Evolutionary conservation across 257 asterid species (phyloP).

Genomic region (Linderniella brevidens): DNA sequence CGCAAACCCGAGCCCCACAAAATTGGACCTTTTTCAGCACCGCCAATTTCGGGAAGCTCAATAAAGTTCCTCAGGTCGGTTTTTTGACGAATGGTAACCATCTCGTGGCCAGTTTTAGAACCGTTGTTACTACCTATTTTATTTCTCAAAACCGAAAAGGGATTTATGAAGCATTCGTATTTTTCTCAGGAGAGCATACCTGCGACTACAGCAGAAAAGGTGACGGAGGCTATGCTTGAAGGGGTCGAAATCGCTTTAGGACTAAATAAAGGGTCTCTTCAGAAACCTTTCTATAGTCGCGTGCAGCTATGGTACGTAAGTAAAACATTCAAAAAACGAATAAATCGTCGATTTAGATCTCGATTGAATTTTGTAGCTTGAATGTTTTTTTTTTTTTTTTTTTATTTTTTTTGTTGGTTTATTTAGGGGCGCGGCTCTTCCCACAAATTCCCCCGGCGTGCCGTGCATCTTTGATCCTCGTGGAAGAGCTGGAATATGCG

Average conservation of each 20-base stretch:
- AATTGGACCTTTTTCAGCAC: slow-evolving; percentile 96
- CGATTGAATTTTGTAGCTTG: not conserved
- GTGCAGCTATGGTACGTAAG: slow-evolving; percentile 65
- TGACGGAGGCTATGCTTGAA: slow-evolving; percentile 68
- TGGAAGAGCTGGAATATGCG: slow-evolving; percentile 96
- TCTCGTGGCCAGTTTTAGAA: not conserved
- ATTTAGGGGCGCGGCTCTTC: slow-evolving; percentile 95
- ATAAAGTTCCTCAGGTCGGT: slow-evolving; percentile 92
- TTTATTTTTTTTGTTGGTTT: not conserved
- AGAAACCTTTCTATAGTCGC: slow-evolving; percentile 56
- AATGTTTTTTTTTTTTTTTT: not conserved
- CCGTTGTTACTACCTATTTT: not conserved
- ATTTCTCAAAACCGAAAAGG: too few species aligned
- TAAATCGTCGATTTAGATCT: not conserved
- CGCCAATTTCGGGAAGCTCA: slow-evolving; percentile 52
- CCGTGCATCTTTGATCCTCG: slow-evolving; percentile 90
- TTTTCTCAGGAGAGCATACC: slow-evolving; percentile 74
- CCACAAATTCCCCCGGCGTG: slow-evolving; percentile 62
- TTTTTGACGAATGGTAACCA: not conserved
- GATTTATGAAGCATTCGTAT: too few species aligned
- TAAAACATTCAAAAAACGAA: not conserved
- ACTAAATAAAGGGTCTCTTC: slow-evolving; percentile 36
- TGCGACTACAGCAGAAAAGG: slow-evolving; percentile 53
- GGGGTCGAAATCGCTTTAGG: slow-evolving; percentile 81
- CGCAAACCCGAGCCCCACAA: slow-evolving; percentile 36